Percentiles rank a stretch among this genome's conserved stretches.
phyloP scores from a whole-genome alignment of 2,329 filamentous ascomycete species.

The Cladosporium cucumerinum region DNA sequence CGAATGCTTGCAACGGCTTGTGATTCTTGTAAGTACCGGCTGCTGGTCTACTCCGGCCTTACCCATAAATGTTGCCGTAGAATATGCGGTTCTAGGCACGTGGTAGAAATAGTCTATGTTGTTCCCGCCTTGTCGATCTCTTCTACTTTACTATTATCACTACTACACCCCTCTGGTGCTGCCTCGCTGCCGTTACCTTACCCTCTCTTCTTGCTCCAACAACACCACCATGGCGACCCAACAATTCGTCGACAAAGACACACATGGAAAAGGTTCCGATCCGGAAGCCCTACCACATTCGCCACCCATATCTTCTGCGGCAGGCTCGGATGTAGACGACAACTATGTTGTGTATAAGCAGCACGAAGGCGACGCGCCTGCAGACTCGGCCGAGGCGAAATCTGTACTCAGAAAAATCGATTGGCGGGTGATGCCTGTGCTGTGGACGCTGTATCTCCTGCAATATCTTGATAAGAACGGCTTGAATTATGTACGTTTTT shows the following conservation, averaged over 20 bases:
- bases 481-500: constrained; percentile 37
- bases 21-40: not conserved
- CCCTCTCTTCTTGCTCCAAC: not conserved
- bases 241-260: not conserved
- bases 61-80: constrained; percentile 7
- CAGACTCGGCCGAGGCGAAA: constrained; percentile 27
- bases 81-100: constrained; percentile 11
- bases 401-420: constrained; percentile 37
- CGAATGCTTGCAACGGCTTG: constrained; percentile 9
- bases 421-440: constrained; percentile 33
- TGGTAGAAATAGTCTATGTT: not conserved
- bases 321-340: constrained; percentile 28
- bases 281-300: constrained; percentile 19
- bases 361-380: constrained; percentile 22
- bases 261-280: not conserved
- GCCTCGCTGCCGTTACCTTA: not conserved
- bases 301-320: constrained; percentile 15
- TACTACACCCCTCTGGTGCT: not conserved
- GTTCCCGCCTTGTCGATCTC: constrained; percentile 6
- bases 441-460: constrained; percentile 37
- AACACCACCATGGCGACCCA: not conserved
- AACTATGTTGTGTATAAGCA: constrained; percentile 30
- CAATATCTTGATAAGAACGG: constrained; percentile 42
- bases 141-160: not conserved
- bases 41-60: not conserved